Conservation (phyloP, 345 rosid genomes). For the Microcos paniculata region DNA sequence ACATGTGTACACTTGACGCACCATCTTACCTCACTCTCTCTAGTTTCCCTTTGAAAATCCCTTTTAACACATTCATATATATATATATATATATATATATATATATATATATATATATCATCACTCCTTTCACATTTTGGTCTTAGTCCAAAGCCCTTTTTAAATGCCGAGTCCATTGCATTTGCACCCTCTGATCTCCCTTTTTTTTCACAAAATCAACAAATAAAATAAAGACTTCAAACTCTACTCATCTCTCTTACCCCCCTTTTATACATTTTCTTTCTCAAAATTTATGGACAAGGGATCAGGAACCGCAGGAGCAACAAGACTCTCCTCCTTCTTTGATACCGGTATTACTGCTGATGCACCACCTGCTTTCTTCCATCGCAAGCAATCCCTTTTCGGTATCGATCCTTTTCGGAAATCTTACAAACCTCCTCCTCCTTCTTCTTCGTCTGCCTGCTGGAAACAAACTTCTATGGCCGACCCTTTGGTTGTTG, state of each 20-base stretch:
- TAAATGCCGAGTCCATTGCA: conserved; percentile 26
- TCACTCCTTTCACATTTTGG: conserved; percentile 28
- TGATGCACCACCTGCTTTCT: neutral
- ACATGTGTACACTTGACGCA: no score
- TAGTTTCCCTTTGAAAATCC: no score
- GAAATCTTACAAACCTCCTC: neutral
- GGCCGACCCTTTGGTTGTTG: neutral
- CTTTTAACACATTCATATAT: no score
- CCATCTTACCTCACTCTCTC: no score
- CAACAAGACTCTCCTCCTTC: conserved; percentile 4
- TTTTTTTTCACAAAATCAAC: neutral
- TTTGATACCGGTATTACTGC: neutral
- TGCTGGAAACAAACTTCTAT: conserved; percentile 1
- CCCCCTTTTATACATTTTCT: neutral
- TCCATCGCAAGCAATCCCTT: neutral
- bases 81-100: no score
- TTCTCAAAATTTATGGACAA: neutral
- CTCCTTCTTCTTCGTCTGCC: neutral
- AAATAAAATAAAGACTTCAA: no score
- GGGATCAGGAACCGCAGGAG: neutral
- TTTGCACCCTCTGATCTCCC: conserved; percentile 2
- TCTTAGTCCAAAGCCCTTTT: conserved; percentile 29
- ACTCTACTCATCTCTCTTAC: neutral
- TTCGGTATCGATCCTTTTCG: neutral
- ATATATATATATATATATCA: no score